Evolutionary conservation across 2,329 filamentous ascomycete genomes (phyloP).

Genomic region (Eutypa lata): DNA sequence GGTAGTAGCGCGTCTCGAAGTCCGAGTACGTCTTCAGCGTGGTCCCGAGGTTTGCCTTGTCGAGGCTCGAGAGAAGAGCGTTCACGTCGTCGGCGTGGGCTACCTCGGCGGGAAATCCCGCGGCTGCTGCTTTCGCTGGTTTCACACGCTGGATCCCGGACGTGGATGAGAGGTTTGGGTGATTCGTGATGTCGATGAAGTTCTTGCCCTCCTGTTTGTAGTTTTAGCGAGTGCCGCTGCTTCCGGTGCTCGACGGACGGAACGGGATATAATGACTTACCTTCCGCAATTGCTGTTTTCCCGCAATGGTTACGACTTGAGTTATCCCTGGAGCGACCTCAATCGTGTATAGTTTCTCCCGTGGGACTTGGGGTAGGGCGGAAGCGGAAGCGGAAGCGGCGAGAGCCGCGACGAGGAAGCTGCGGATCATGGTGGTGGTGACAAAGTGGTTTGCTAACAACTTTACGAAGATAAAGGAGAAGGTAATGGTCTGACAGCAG

Average conservation of each 20-base stretch:
- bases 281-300: not conserved
- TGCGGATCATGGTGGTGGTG: not conserved
- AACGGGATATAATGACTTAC: too few species aligned
- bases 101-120: not conserved
- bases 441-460: too few species aligned
- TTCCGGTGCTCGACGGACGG: too few species aligned
- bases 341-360: not conserved
- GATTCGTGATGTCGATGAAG: not conserved
- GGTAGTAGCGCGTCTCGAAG: conserved; percentile 54
- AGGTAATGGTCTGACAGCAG: not conserved
- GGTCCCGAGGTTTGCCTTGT: not conserved
- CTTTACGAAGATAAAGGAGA: too few species aligned
- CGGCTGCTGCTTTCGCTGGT: not conserved
- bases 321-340: not conserved
- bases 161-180: not conserved
- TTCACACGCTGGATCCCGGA: not conserved
- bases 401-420: not conserved
- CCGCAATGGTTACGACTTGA: not conserved
- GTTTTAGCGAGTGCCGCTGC: not conserved
- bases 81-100: not conserved
- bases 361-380: not conserved
- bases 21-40: not conserved
- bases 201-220: not conserved
- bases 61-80: not conserved
- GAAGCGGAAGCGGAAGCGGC: not conserved